Evolutionary conservation across 1,284 basidiomycete species (phyloP), one percentile per base, ranked within the genome.

Genomic region (Sporisorium exsertum): DNA sequence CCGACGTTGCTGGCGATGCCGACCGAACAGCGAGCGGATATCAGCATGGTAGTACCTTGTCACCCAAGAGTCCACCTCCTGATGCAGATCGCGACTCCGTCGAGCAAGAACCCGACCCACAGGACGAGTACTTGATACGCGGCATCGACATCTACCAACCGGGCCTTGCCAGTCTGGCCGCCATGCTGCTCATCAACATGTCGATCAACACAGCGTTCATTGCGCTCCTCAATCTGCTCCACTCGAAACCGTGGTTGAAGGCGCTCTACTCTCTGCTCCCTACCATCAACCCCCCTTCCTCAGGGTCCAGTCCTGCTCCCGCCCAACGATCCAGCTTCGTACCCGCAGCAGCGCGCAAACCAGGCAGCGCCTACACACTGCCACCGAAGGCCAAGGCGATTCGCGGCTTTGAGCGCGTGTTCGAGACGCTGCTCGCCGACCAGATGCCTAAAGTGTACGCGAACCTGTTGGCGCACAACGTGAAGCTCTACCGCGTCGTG

Each of bases 111-210:
- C 52, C 58, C 29, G 5, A 61, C 16, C 2, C 29, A 3, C 43
- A 58, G 29, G 68, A 69, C 27, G 70, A 67, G 22, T 77, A 70
- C 29, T 47, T 49, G 3, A 16, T 22, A 33, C 70, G 75, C 9
- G 75, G 71, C 26, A 73, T 77, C 60, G 60, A 72, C 33, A 49
- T 81, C 57, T 84, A 84, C 64, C 81, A 78, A 9, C 63, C 68
- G 18, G 85, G 86, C 13, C 74, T 80, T 1, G 81, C 86, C 9
- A 82, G 87, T 22, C 89, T 97, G 42, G 93, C 92, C 12, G 94
- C 92, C 0, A 95, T 97, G 92, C 88, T 97, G 67, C 87, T 98
- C 37, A 88, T 98, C 80, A 95, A 93, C 81, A 92, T 97, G 89
- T 88, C 93, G 0, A 84, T 86, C 3, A 87, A 89, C 13, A 89